Percentiles rank a stretch among this genome's conserved stretches.
Evolutionary conservation across 2,329 filamentous ascomycete species (phyloP).

Genomic region (Talaromyces islandicus): DNA sequence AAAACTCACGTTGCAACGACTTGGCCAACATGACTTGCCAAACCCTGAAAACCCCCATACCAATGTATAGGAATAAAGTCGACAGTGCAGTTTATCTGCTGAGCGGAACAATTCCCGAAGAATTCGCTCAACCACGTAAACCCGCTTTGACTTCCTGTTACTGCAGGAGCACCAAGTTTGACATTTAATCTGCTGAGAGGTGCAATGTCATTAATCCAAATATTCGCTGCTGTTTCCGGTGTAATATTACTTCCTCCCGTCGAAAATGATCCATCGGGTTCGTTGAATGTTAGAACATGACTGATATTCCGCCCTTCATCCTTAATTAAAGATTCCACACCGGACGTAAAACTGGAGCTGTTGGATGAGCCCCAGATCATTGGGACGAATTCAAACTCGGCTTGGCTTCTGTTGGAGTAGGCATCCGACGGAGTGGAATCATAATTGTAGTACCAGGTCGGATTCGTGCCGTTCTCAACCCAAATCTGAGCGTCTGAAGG

Average conservation of each 20-base stretch:
- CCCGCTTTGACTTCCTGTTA: constrained; percentile 7
- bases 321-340: constrained; percentile 1
- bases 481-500: constrained; percentile 5
- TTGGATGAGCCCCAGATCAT: constrained; percentile 10
- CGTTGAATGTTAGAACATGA: constrained; percentile 10
- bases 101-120: constrained; percentile 6
- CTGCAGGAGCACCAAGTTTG: constrained; percentile 3
- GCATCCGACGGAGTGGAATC: not conserved
- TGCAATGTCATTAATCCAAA: constrained; percentile 8
- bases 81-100: constrained; percentile 6
- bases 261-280: constrained; percentile 8
- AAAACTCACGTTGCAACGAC: constrained; percentile 6
- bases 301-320: constrained; percentile 5
- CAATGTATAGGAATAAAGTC: constrained; percentile 10
- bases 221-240: constrained; percentile 6
- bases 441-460: constrained; percentile 11
- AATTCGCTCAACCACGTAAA: constrained; percentile 8
- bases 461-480: constrained; percentile 4
- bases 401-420: constrained; percentile 9
- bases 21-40: constrained; percentile 8
- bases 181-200: constrained; percentile 3
- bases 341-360: constrained; percentile 5
- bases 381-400: constrained; percentile 7
- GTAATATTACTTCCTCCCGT: constrained; percentile 6
- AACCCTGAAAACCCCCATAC: constrained; percentile 8